A percentile compares a stretch with the other conserved stretches of the same genome.
These are phyloP conservation scores for Salix viminalis DNA, from an alignment of 345 rosid species.

Conservation along the genomic window DNA sequence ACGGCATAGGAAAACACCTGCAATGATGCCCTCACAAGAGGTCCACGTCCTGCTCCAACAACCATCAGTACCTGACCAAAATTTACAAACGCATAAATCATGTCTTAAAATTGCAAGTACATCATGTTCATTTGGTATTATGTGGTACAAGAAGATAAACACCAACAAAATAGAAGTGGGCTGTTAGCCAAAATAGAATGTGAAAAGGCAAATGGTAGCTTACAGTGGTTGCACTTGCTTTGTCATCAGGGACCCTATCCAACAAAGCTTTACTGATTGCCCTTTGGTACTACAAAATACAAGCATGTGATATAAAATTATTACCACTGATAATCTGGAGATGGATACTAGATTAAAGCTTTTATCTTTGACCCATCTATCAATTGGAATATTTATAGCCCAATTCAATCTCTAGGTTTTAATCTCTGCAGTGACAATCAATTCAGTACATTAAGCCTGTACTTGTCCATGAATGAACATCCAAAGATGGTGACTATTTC, in stretches of 20 bases:
- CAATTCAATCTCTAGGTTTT: neutral
- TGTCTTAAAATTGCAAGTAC: neutral
- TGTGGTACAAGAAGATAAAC: neutral
- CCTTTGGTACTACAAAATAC: slow-evolving; percentile 69
- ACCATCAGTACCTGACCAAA: slow-evolving; percentile 84
- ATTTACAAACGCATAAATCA: neutral
- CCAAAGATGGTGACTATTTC: neutral
- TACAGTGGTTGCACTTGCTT: slow-evolving; percentile 64
- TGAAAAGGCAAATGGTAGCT: slow-evolving; percentile 17
- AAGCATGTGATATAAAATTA: slow-evolving; percentile 12
- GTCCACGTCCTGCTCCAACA: slow-evolving; percentile 99
- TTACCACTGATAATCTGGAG: neutral
- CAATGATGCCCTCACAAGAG: slow-evolving; percentile 95
- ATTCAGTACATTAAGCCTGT: neutral
- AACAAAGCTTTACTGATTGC: slow-evolving; percentile 78
- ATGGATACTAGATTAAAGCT: neutral
- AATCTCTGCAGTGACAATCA: neutral
- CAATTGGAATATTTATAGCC: neutral
- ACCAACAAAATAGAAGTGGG: neutral
- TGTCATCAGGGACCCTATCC: slow-evolving; percentile 76
- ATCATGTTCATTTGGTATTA: neutral
- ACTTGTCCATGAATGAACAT: neutral
- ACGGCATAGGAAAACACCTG: slow-evolving; percentile 51
- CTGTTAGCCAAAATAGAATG: neutral
- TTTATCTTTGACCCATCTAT: neutral